Base-by-base conservation (phyloP, 2,329 filamentous ascomycete species). In the Colletotrichum siamense region DNA sequence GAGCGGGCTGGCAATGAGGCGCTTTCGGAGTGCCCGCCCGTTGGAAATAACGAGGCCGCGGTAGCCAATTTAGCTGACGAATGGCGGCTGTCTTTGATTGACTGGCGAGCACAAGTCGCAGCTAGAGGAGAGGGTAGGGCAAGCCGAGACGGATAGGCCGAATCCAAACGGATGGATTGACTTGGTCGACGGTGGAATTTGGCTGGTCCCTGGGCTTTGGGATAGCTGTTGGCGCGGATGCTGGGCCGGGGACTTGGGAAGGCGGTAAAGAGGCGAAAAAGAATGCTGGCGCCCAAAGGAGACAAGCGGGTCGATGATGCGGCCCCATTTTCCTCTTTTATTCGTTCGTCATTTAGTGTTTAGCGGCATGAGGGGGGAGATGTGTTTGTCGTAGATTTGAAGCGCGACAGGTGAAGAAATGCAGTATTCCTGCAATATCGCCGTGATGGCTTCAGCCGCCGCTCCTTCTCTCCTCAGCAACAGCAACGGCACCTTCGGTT, bases 11-110 rank as follows among this genome's bases (percentile, higher is more conserved):
- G 52, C 16, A 13, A 66, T n/a, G 39, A 36, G 32, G 61, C 36
- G 66, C 67, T 52, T 69, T 71, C 61, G 69, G 69, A 52, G 16
- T 71, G 73, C 22, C 73, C 32, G 73, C 72, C 69, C 69, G 39
- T 57, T 26, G 39, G 34, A 44, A 64, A 68, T 49, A 70, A 76
- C 39, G 69, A 71, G 10, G 71, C 8, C 57, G 28, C 49, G 49
- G 34, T 30, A 61, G 26, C 69, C 61, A 74, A 65, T 52, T 34
- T 49, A 69, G 36, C 9, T 62, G 71, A 59, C 59, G 59, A 65
- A 44, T 34, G 49, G 32, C 30, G 15, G 61, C 52, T 57, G 61
- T 61, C 28, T 30, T 36, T 18, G 39, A 39, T n/a, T 9, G 28
- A 49, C 28, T 67, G 44, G 26, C 16, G 63, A 52, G 44, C 61